Conservation (phyloP, 306 rosid genomes). For the Vigna radiata region DNA sequence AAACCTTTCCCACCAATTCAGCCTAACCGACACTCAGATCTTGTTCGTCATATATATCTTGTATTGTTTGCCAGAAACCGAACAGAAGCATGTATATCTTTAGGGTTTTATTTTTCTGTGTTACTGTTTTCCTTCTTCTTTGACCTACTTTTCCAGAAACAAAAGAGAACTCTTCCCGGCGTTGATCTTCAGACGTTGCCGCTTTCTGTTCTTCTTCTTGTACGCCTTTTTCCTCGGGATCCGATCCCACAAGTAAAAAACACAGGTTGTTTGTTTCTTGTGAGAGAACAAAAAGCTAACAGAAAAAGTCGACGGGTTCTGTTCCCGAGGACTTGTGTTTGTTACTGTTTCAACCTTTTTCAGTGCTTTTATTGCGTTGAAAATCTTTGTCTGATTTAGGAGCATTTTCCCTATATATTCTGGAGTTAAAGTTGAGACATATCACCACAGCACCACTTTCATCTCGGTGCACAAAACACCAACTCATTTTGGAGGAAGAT, state of each 20-base stretch:
- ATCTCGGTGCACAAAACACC: slow-evolving; percentile 5
- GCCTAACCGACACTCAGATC: slow-evolving; percentile 51
- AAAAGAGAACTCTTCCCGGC: not conserved
- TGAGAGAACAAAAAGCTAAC: slow-evolving; percentile 34
- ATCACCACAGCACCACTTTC: not conserved
- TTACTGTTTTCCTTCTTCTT: slow-evolving; percentile 26
- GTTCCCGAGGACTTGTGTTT: slow-evolving; percentile 53
- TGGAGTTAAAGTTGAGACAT: slow-evolving; percentile 37
- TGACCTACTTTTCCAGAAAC: slow-evolving; percentile 36
- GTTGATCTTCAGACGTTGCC: slow-evolving; percentile 14
- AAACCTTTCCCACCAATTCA: slow-evolving; percentile 74
- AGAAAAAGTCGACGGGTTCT: slow-evolving; percentile 45
- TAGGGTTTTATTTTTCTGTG: slow-evolving; percentile 53
- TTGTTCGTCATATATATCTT: not conserved
- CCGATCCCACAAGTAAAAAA: slow-evolving; percentile 51
- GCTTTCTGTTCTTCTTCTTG: slow-evolving; percentile 18
- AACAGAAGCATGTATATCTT: not conserved
- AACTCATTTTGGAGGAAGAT: slow-evolving; percentile 40
- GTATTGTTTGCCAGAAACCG: slow-evolving; percentile 18
- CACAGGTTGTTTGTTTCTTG: slow-evolving; percentile 30
- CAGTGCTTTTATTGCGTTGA: slow-evolving; percentile 45
- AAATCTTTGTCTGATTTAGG: slow-evolving; percentile 49
- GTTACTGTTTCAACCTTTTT: slow-evolving; percentile 27
- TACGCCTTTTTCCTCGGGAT: slow-evolving; percentile 56
- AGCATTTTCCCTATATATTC: slow-evolving; percentile 24